Evolutionary conservation across 2,329 filamentous ascomycete genomes (phyloP), one percentile per base, ranked within the genome.

Genomic region (Alternaria viburni): DNA sequence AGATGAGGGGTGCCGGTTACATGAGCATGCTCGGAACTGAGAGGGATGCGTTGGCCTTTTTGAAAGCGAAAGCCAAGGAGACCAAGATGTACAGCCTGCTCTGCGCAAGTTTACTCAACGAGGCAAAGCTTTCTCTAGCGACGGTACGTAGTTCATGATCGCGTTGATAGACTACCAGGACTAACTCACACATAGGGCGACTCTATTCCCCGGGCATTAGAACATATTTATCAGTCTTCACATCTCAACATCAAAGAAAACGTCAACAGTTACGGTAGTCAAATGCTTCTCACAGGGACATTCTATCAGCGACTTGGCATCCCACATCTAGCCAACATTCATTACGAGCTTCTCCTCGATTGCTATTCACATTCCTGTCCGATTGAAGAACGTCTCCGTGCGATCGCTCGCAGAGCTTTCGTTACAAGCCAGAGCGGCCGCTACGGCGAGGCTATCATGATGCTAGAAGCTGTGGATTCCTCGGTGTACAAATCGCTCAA

Each of bases 11-110:
- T 55, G 84, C 91, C 6, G 90, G 90, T 65, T 89, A 90, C 43
- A 89, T 87, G 71, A 92, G 89, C 61, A 89, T 93, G 84, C 83
- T 93, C 9, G 92, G 90, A 0, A 90, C 89, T 32, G 92, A 93
- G 57, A 91, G 91, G 69, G 93, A 97, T 75, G 93, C 90, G 1
- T 85, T 97, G 7, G 86, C 89, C 0, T 97, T 96, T 72, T 86
- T 98, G 43, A 93, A 95, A 67, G 87, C 90, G 15, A 96, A 96
- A 77, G 92, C 95, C 3, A 93, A 90, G 74, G 94, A 97, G 74
- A 88, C 89, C 1, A 92, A 92, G 59, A 94, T 96, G 88, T 96
- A 92, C 88, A 89, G 89, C 56, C 82, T 97, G 3, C 89, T 95
- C 82, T 93, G 91, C 74, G 93, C 93, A 3, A 92, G 93, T 1